phyloP scores from a whole-genome alignment of 2,329 filamentous ascomycete species.

The Colletotrichum horii region DNA sequence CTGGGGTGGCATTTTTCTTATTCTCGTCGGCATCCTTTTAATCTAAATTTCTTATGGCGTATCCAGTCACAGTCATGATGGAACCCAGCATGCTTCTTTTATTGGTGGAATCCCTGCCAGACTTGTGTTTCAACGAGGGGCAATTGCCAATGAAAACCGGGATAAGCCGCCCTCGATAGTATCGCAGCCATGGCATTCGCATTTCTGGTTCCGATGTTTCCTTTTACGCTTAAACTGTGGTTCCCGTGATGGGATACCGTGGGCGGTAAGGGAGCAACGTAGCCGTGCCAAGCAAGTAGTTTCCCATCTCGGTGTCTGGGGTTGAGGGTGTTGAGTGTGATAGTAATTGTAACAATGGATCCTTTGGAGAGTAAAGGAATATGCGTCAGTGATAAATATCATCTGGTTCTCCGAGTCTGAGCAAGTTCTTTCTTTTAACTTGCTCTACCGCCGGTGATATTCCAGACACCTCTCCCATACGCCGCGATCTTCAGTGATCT shows the following conservation, averaged over 20 bases:
- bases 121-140: not conserved
- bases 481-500: not conserved
- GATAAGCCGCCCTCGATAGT: not conserved
- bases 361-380: not conserved
- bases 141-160: not conserved
- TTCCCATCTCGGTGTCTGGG: not conserved
- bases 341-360: not conserved
- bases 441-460: not conserved
- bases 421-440: not conserved
- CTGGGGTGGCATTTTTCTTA: not conserved
- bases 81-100: not conserved
- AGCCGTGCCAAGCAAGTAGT: not conserved
- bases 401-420: not conserved
- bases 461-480: not conserved
- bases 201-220: conserved; percentile 14
- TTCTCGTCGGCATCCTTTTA: not conserved
- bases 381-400: not conserved
- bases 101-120: not conserved
- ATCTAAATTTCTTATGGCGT: not conserved
- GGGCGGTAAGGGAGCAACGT: not conserved
- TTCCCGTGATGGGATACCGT: not conserved
- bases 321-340: not conserved
- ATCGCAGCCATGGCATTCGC: conserved; percentile 5
- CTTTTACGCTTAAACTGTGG: not conserved
- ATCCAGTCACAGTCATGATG: not conserved